Conservation (phyloP, 345 rosid genomes). For the Sonneratia caseolaris region DNA sequence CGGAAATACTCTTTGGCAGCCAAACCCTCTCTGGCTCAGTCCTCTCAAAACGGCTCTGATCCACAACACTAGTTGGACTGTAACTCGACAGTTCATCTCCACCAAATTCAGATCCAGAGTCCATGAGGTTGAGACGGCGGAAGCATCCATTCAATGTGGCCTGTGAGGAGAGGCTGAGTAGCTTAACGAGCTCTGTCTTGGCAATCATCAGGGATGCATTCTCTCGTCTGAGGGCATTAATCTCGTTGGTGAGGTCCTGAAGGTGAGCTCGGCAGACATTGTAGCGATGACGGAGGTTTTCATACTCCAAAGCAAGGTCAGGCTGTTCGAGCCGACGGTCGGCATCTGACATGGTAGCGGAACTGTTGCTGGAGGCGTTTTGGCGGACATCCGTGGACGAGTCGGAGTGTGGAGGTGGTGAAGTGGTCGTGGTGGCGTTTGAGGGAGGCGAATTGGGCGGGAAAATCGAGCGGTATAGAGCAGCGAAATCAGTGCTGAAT, state of each 20-base stretch:
- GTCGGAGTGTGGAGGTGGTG: slow-evolving; percentile 42
- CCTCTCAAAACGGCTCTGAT: slow-evolving; percentile 20
- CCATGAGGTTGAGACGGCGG: slow-evolving; percentile 16
- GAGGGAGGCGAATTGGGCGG: background rate
- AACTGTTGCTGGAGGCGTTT: slow-evolving; percentile 3
- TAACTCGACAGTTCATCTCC: slow-evolving; percentile 22
- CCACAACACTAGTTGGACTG: slow-evolving; percentile 33
- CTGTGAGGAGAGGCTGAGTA: slow-evolving; percentile 41
- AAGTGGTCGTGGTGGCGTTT: slow-evolving; percentile 3
- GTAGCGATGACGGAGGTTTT: slow-evolving; percentile 50
- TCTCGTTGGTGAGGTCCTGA: slow-evolving; percentile 35
- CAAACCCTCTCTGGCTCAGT: slow-evolving; percentile 29
- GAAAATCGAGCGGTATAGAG: background rate
- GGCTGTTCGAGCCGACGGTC: slow-evolving; percentile 53
- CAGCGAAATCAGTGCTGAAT: slow-evolving; percentile 19
- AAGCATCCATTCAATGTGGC: slow-evolving; percentile 22
- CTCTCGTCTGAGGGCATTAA: slow-evolving; percentile 49
- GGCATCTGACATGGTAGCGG: slow-evolving; percentile 26
- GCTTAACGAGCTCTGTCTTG: slow-evolving; percentile 50
- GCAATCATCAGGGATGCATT: slow-evolving; percentile 46
- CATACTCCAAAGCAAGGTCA: slow-evolving; percentile 52
- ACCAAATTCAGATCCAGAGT: slow-evolving; percentile 10
- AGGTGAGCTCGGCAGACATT: slow-evolving; percentile 54
- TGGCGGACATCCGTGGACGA: slow-evolving; percentile 19
- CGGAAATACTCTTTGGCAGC: slow-evolving; percentile 70